A percentile compares a stretch with the other conserved stretches of the same genome.
Conservation (phyloP, 1,284 basidiomycete genomes). For the Cutaneotrichosporon cyanovorans region DNA sequence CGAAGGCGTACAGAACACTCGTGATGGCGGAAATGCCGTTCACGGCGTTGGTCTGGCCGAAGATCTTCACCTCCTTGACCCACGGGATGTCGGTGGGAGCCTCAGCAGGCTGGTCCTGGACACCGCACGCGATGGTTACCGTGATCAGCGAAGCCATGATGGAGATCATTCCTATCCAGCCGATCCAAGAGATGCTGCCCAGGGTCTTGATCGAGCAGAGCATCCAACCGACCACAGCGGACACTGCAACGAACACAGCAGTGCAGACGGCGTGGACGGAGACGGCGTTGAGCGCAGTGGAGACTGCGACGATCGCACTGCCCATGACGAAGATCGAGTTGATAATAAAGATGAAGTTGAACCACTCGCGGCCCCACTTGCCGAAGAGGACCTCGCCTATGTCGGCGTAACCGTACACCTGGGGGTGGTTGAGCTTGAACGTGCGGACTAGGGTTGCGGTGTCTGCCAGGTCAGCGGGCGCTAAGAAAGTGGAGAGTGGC, state of each 20-base stretch:
- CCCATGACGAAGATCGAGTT: slow-evolving; percentile 20
- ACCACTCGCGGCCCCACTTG: slow-evolving; percentile 13
- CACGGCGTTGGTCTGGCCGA: slow-evolving; percentile 24
- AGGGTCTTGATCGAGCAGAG: slow-evolving; percentile 39
- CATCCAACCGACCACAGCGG: slow-evolving; percentile 23
- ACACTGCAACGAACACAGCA: slow-evolving; percentile 36
- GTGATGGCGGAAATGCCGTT: slow-evolving; percentile 38
- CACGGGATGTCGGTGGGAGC: slow-evolving; percentile 27
- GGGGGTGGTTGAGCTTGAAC: slow-evolving; percentile 26
- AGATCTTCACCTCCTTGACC: slow-evolving; percentile 23
- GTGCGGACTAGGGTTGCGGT: slow-evolving; percentile 23
- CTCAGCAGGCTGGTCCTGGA: slow-evolving; percentile 35
- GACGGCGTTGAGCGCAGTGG: slow-evolving; percentile 45
- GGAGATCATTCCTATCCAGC: slow-evolving; percentile 34
- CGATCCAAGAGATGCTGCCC: slow-evolving; percentile 40
- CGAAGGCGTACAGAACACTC: slow-evolving; percentile 38
- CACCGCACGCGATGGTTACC: slow-evolving; percentile 42
- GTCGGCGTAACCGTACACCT: slow-evolving; percentile 26
- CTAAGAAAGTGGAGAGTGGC: slow-evolving; percentile 3
- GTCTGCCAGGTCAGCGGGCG: slow-evolving; percentile 13
- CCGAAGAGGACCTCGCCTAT: slow-evolving; percentile 20
- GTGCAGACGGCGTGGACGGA: slow-evolving; percentile 39
- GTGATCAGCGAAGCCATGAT: slow-evolving; percentile 39
- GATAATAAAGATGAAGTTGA: slow-evolving; percentile 3
- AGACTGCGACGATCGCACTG: slow-evolving; percentile 29